phyloP scores from a whole-genome alignment of 164 flowering plant species.

The Kalanchoe fedtschenkoi region DNA sequence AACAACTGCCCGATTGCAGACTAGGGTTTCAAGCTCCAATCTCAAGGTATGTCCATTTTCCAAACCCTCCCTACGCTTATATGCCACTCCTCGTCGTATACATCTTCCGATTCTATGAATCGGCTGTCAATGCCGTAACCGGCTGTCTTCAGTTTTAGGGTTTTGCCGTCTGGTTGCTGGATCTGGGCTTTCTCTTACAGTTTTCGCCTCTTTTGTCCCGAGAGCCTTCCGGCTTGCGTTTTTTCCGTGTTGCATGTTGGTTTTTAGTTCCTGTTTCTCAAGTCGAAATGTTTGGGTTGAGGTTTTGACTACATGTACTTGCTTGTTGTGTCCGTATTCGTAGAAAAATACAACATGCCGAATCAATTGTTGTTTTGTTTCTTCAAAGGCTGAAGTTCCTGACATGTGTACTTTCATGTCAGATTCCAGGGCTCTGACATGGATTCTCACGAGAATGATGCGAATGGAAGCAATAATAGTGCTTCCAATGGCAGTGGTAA shows the following conservation, averaged over 20 bases:
- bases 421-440: not conserved
- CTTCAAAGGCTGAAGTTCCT: not conserved
- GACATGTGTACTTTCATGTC: not conserved
- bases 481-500: conserved; percentile 7
- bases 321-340: not conserved
- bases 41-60: not conserved
- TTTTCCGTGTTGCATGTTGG: not conserved
- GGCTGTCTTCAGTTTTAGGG: not conserved
- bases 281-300: not conserved
- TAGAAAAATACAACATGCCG: not conserved
- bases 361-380: not conserved
- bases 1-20: too few species aligned
- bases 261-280: not conserved
- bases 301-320: not conserved
- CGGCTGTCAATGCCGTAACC: not conserved
- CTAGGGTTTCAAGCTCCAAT: not conserved
- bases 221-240: too few species aligned
- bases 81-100: not conserved
- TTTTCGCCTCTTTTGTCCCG: not conserved
- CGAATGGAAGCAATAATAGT: not conserved
- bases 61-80: not conserved
- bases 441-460: not conserved
- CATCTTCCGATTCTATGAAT: not conserved
- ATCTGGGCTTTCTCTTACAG: not conserved
- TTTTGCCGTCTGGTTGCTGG: not conserved